Evolutionary conservation across 1,139 yeast species (phyloP).

Genomic region (Blastobotrys indianensis): DNA sequence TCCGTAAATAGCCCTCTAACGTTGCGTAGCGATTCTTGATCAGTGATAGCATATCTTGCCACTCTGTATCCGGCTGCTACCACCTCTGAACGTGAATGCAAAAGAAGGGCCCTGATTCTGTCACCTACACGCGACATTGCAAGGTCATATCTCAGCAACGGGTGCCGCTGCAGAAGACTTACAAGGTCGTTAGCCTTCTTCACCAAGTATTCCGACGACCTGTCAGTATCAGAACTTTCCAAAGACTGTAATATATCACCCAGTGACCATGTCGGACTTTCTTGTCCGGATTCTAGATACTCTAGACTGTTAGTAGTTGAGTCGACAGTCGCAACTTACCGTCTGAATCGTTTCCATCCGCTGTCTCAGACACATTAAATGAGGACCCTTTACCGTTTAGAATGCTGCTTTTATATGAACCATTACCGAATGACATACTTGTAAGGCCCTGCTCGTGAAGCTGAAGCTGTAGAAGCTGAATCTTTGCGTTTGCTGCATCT

Average conservation of each 20-base stretch:
- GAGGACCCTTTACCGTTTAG: slow-evolving; percentile 6
- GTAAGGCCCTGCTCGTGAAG: slow-evolving; percentile 28
- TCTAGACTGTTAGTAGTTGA: slow-evolving; percentile 3
- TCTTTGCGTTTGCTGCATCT: slow-evolving; percentile 36
- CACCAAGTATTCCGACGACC: slow-evolving; percentile 46
- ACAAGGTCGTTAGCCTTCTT: slow-evolving; percentile 61
- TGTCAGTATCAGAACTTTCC: slow-evolving; percentile 35
- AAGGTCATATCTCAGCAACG: slow-evolving; percentile 59
- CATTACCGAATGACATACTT: slow-evolving; percentile 1
- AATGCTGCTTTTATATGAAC: background rate
- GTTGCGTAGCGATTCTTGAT: slow-evolving; percentile 44
- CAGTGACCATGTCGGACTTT: slow-evolving; percentile 46
- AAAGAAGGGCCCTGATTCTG: slow-evolving; percentile 55
- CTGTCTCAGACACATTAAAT: slow-evolving; percentile 4
- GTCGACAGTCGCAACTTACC: background rate
- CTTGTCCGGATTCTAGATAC: slow-evolving; percentile 18
- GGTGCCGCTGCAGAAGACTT: slow-evolving; percentile 49
- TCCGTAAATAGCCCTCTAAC: slow-evolving; percentile 50
- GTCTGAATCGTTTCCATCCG: slow-evolving; percentile 5
- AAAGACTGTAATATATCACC: slow-evolving; percentile 46
- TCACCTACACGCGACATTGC: slow-evolving; percentile 55
- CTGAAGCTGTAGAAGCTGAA: slow-evolving; percentile 30
- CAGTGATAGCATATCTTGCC: slow-evolving; percentile 57
- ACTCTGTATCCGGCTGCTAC: slow-evolving; percentile 73
- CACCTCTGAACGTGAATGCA: slow-evolving; percentile 55